Evolutionary conservation across 768 basidiomycete species (phyloP).

Genomic region (Termitomyces sp.): DNA sequence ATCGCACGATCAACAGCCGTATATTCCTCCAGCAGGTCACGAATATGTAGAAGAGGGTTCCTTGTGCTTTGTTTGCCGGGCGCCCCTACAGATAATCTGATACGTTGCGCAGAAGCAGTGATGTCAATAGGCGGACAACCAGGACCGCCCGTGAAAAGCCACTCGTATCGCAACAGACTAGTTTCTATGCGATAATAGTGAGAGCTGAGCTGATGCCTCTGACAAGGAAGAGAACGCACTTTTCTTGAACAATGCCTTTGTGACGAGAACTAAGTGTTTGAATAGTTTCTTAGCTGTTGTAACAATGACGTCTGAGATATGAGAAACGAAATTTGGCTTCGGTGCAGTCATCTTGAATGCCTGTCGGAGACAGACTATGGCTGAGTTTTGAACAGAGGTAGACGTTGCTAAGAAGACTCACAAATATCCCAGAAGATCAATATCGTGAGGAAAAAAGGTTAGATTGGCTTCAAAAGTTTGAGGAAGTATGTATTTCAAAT

Average conservation of each 20-base stretch:
- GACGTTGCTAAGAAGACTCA: neutral
- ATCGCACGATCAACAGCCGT: neutral
- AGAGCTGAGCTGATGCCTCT: neutral
- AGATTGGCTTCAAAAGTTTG: neutral
- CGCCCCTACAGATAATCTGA: neutral
- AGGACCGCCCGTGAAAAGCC: neutral
- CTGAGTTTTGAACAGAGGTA: no score
- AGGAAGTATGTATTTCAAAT: neutral
- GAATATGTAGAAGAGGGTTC: neutral
- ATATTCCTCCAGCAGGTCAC: neutral
- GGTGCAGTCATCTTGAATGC: neutral
- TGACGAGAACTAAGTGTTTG: neutral
- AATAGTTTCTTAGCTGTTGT: neutral
- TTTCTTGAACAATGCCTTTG: neutral
- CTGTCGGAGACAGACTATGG: neutral
- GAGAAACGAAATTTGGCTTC: neutral
- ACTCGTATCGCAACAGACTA: neutral
- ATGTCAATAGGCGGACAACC: neutral
- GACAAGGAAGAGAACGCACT: neutral
- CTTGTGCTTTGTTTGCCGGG: neutral
- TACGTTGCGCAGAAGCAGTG: neutral
- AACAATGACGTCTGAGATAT: neutral
- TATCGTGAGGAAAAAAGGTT: neutral
- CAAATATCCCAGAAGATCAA: neutral
- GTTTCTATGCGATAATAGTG: neutral